Conservation (phyloP, 768 basidiomycete species). For the Termitomyces sp. region DNA sequence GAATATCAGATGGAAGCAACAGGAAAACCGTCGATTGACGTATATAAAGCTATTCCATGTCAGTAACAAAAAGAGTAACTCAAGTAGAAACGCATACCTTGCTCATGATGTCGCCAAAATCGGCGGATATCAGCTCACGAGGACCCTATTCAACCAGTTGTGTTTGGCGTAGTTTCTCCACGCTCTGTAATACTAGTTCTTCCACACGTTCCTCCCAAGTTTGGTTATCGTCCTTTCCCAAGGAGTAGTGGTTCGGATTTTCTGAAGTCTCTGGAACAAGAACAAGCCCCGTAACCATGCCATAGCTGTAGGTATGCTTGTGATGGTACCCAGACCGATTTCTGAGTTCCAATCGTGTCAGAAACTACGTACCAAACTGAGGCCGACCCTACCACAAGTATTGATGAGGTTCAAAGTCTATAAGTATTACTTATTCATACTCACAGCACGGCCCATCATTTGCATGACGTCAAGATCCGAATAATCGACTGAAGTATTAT, state of each 20-base stretch:
- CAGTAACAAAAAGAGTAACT: not conserved
- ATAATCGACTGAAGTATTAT: conserved; percentile 69
- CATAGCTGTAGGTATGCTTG: conserved; percentile 60
- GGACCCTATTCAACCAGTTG: conserved; percentile 49
- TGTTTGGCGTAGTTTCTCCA: conserved; percentile 54
- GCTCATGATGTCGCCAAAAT: conserved; percentile 85
- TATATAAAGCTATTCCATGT: conserved; percentile 58
- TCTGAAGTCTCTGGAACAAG: conserved; percentile 77
- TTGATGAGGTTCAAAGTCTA: not conserved
- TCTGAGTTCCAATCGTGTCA: conserved; percentile 63
- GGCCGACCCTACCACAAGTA: conserved; percentile 62
- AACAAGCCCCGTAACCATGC: conserved; percentile 85
- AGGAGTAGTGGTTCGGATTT: conserved; percentile 78
- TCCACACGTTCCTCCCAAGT: conserved; percentile 71
- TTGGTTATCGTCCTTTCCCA: conserved; percentile 49
- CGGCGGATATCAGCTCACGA: conserved; percentile 50
- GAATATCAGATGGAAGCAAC: conserved; percentile 9
- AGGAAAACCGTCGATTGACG: conserved; percentile 56
- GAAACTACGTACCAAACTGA: conserved; percentile 63
- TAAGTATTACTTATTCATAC: conserved; percentile 21
- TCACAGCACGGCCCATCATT: conserved; percentile 92
- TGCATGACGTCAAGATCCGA: conserved; percentile 92
- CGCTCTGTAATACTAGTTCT: conserved; percentile 65
- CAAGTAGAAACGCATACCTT: conserved; percentile 41
- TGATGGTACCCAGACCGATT: conserved; percentile 83